Conservation (phyloP, 2,329 filamentous ascomycete genomes). For the Xylaria arbuscula region DNA sequence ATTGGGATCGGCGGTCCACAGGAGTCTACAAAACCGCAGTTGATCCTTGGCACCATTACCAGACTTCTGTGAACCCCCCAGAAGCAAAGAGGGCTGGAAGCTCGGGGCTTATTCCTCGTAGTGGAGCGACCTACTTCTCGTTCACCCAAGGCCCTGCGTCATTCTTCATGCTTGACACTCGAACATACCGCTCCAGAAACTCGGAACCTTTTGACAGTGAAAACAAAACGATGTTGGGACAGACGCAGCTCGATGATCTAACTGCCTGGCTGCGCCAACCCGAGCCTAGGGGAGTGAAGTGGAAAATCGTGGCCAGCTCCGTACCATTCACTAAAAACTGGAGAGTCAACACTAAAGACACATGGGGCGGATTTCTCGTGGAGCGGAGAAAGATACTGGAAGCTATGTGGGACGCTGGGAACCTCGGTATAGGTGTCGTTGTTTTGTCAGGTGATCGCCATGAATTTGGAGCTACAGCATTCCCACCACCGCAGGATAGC, state of each 20-base stretch:
- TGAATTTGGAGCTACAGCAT: constrained; percentile 91
- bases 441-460: constrained; percentile 94
- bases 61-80: constrained; percentile 86
- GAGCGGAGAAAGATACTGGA: constrained; percentile 85
- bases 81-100: constrained; percentile 63
- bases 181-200: constrained; percentile 82
- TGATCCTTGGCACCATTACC: constrained; percentile 89
- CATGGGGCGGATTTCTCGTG: constrained; percentile 90
- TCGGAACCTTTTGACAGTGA: constrained; percentile 67
- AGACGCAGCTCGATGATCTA: constrained; percentile 81
- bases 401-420: constrained; percentile 90
- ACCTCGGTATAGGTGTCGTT: constrained; percentile 79
- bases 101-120: constrained; percentile 49
- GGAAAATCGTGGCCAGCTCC: constrained; percentile 92
- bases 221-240: constrained; percentile 88
- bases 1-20: constrained; percentile 86
- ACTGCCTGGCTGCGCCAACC: constrained; percentile 79
- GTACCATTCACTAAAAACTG: constrained; percentile 99
- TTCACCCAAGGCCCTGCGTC: constrained; percentile 91
- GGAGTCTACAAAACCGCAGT: constrained; percentile 82
- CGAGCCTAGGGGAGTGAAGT: constrained; percentile 81
- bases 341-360: constrained; percentile 87
- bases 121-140: constrained; percentile 82
- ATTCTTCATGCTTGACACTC: constrained; percentile 95
- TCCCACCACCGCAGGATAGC: constrained; percentile 70